Evolutionary conservation across 306 rosid genomes (phyloP), one percentile per base, ranked within the genome.

Genomic region (Cyclanthera cordifolia): DNA sequence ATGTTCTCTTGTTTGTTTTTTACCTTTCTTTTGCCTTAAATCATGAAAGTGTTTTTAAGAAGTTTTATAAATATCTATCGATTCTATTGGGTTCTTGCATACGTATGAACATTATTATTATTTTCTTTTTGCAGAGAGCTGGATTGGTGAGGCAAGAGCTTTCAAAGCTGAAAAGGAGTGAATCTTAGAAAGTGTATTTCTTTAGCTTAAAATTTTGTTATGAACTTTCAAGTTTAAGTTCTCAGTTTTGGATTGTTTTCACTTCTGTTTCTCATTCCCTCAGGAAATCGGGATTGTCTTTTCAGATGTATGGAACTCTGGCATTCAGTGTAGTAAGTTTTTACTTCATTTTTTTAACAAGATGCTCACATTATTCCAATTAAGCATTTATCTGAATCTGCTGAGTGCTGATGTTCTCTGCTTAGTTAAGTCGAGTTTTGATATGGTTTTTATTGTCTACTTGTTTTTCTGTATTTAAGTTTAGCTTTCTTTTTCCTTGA

Each of bases 111-210:
- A 23, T 45, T 45, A 0, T 39, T 17, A 9, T 61, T 61, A 5
- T 20, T 19, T 19, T 55, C 6, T 27, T 24, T 41, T 52, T 78
- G 95, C 91, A 94, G 99, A 90, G 78, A 72, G 91, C 95, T 21
- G 95, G 85, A 54, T 67, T 84, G 25, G 97, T 94, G 39, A 86
- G 83, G 85, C 90, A 85, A 66, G 99, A 94, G 73, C 91, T 94
- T 49, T 84, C 95, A 4, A 85, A 90, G 75, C 72, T 90, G 85
- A 94, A 81, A 49, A 94, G 79, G 85, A 78, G 72, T 32, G 76
- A 86, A 14, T 17, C 84, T 25, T 87, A 85, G 81, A 69, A 30
- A 55, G 53, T 16, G 12, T 4, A 19, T 65, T 45, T 10, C 47
- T 13, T n/a, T 11, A 56, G 17, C 63, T 9, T 41, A 13, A 21